Evolutionary conservation across 2,329 filamentous ascomycete species (phyloP).

Genomic region (Bipolaris cookei): DNA sequence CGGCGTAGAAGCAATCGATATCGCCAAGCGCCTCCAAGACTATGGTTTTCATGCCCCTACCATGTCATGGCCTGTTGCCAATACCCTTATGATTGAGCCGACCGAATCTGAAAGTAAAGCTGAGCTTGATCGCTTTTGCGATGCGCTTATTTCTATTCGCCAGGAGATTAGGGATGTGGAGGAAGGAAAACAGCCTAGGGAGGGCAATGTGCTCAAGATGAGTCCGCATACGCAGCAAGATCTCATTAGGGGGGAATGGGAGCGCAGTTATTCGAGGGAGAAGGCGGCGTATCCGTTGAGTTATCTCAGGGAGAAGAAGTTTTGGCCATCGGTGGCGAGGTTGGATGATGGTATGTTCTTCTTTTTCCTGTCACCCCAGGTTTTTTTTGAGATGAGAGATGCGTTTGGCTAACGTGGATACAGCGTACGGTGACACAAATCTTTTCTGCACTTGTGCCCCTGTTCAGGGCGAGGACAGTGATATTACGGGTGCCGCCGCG

Average conservation of each 20-base stretch:
- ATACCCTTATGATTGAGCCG: slow-evolving; percentile 97
- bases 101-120: slow-evolving; percentile 92
- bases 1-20: slow-evolving; percentile 89
- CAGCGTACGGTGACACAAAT: slow-evolving; percentile 88
- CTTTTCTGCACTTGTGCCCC: slow-evolving; percentile 94
- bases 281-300: slow-evolving; percentile 85
- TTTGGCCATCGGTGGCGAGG: slow-evolving; percentile 88
- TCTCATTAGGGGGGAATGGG: slow-evolving; percentile 77
- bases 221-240: slow-evolving; percentile 85
- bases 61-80: slow-evolving; percentile 94
- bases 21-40: slow-evolving; percentile 95
- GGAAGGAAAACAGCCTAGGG: slow-evolving; percentile 74
- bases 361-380: neutral
- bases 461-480: slow-evolving; percentile 61
- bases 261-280: slow-evolving; percentile 79
- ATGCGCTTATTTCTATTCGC: slow-evolving; percentile 86
- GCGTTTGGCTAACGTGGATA: slow-evolving; percentile 27
- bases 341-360: slow-evolving; percentile 78
- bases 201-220: slow-evolving; percentile 87
- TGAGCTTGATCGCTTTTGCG: slow-evolving; percentile 91
- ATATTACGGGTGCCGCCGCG: slow-evolving; percentile 45
- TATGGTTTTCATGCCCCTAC: slow-evolving; percentile 98
- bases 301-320: slow-evolving; percentile 92
- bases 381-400: neutral
- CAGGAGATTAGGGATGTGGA: slow-evolving; percentile 84